These are phyloP conservation scores for Penicillium argentinense DNA, from an alignment of 495 filamentous ascomycete species.

Conservation along the genomic window DNA sequence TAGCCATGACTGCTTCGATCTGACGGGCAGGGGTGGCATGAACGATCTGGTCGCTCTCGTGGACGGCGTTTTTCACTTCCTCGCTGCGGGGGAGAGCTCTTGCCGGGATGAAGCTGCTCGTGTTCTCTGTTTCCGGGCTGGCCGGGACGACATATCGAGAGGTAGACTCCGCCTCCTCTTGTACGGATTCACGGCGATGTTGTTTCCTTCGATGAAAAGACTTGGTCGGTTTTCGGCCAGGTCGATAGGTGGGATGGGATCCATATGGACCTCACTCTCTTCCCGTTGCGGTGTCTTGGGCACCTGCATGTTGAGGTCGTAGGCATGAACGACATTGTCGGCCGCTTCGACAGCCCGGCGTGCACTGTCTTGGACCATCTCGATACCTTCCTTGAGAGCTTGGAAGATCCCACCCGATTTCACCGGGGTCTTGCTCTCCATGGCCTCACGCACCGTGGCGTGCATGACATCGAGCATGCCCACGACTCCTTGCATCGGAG, in stretches of 20 bases:
- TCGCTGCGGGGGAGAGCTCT: constrained; percentile 51
- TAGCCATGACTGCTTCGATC: constrained; percentile 45
- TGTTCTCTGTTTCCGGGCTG: constrained; percentile 40
- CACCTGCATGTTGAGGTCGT: constrained; percentile 81
- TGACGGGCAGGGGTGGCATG: constrained; percentile 39
- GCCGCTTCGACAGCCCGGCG: constrained; percentile 77
- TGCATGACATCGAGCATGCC: constrained; percentile 88
- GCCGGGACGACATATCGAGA: constrained; percentile 30
- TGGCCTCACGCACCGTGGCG: constrained; percentile 70
- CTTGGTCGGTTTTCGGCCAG: constrained; percentile 34
- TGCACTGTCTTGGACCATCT: constrained; percentile 79
- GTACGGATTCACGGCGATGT: constrained; percentile 46
- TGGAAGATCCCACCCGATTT: constrained; percentile 57
- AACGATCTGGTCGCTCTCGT: constrained; percentile 49
- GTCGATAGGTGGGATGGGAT: constrained; percentile 16
- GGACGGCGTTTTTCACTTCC: constrained; percentile 49
- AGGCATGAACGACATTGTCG: constrained; percentile 85
- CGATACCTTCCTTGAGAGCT: constrained; percentile 69
- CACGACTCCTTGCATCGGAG: constrained; percentile 83
- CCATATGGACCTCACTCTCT: constrained; percentile 33
- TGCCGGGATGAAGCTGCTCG: constrained; percentile 34
- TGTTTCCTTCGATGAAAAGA: constrained; percentile 45
- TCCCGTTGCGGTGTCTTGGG: constrained; percentile 58
- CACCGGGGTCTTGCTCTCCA: constrained; percentile 53
- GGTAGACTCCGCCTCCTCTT: constrained; percentile 52